Percentiles rank a stretch among this genome's conserved stretches.
phyloP scores from a whole-genome alignment of 1,284 basidiomycete species.

The Pseudozyma hubeiensis region DNA sequence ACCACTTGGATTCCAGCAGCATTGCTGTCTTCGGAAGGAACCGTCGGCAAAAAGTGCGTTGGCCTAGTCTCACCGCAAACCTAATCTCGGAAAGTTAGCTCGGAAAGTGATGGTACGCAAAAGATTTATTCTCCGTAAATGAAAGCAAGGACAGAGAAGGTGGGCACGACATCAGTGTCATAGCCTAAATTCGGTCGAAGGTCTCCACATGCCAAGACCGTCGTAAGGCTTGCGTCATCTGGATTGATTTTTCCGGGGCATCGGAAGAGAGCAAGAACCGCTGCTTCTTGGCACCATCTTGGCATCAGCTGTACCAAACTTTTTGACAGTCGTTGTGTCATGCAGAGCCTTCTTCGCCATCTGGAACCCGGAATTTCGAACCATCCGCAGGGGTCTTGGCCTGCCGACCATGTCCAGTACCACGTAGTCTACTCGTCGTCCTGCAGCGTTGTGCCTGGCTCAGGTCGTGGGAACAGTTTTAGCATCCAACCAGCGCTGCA shows the following conservation, averaged over 20 bases:
- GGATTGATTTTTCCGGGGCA: neutral
- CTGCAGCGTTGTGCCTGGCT: constrained; percentile 6
- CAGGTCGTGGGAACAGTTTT: constrained; percentile 6
- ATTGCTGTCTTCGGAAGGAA: too few relatives aligned
- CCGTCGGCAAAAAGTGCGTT: too few relatives aligned
- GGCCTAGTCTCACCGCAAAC: too few relatives aligned
- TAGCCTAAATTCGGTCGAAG: neutral
- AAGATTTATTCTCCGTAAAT: constrained; percentile 35
- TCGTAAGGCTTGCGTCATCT: constrained; percentile 16
- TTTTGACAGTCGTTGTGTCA: neutral
- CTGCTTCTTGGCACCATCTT: constrained; percentile 20
- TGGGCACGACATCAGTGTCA: neutral
- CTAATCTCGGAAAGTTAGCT: too few relatives aligned
- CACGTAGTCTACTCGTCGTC: neutral
- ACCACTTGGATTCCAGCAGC: too few relatives aligned
- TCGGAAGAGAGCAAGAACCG: constrained; percentile 37
- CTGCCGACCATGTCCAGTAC: neutral
- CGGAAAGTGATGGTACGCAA: neutral
- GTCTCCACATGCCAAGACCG: constrained; percentile 36
- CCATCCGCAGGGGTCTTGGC: constrained; percentile 14
- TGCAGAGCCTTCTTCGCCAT: neutral
- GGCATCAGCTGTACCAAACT: constrained; percentile 1
- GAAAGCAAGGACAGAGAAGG: neutral
- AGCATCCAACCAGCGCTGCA: neutral
- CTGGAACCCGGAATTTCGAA: constrained; percentile 1